A percentile compares a stretch with the other conserved stretches of the same genome.
Conservation (phyloP, 2,329 filamentous ascomycete genomes). For the Chrysoporthe puriensis region DNA sequence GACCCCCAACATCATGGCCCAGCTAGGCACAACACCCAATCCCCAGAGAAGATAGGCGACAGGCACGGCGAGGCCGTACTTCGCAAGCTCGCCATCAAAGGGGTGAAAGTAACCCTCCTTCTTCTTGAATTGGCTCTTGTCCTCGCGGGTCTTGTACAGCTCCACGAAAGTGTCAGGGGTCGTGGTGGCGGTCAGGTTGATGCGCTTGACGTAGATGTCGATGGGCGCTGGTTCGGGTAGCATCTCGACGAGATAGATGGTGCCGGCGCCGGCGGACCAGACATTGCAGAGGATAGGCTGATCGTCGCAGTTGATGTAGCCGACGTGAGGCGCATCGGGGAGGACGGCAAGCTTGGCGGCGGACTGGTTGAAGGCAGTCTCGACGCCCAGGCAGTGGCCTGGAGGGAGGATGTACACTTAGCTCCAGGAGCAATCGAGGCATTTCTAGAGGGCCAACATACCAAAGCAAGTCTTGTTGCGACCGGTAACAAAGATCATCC, state of each 20-base stretch:
- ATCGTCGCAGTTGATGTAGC: constrained; percentile 72
- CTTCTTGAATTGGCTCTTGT: constrained; percentile 44
- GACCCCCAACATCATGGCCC: constrained; percentile 77
- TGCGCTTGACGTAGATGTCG: constrained; percentile 64
- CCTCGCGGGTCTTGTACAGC: constrained; percentile 58
- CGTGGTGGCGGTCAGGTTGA: constrained; percentile 72
- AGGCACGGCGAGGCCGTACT: constrained; percentile 65
- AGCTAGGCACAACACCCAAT: constrained; percentile 70
- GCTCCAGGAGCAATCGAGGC: not conserved
- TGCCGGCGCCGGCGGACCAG: constrained; percentile 69
- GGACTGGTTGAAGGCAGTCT: constrained; percentile 69
- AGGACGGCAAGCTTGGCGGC: constrained; percentile 64
- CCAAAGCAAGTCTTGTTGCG: constrained; percentile 78
- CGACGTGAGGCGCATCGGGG: constrained; percentile 68
- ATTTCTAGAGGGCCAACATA: constrained; percentile 40
- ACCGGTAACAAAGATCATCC: constrained; percentile 75
- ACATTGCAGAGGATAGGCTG: constrained; percentile 75
- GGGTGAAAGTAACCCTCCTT: constrained; percentile 75
- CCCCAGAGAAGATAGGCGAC: constrained; percentile 70
- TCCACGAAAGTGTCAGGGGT: constrained; percentile 66
- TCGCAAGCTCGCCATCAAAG: constrained; percentile 68
- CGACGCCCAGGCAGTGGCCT: constrained; percentile 68
- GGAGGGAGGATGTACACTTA: constrained; percentile 30
- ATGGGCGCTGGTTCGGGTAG: constrained; percentile 66
- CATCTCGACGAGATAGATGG: constrained; percentile 69